Conservation (phyloP, 2,329 filamentous ascomycete genomes). For the Cyphellophora attinorum region DNA sequence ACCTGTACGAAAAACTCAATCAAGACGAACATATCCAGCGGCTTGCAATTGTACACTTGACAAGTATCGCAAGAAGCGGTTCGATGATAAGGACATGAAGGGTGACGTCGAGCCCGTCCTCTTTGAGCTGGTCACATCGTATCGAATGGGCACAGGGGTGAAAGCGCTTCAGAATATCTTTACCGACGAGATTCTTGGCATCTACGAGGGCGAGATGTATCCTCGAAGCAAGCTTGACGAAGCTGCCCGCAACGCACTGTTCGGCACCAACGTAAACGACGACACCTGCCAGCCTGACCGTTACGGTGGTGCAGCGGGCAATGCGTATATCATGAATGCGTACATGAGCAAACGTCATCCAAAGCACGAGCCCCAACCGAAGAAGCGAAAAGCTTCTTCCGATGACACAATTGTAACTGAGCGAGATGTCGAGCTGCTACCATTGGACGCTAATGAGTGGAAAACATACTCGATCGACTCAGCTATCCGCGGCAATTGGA, state of each 20-base stretch:
- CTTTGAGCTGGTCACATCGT: constrained; percentile 10
- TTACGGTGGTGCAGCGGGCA: not conserved
- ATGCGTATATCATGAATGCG: not conserved
- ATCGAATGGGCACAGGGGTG: constrained; percentile 8
- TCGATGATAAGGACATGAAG: no score
- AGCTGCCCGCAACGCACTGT: not conserved
- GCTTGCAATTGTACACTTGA: constrained; percentile 8
- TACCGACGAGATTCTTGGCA: constrained; percentile 5
- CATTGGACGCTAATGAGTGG: not conserved
- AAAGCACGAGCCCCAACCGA: not conserved
- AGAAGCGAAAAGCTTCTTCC: not conserved
- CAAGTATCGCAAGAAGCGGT: constrained; percentile 3
- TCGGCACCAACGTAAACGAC: not conserved
- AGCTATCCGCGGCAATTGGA: not conserved
- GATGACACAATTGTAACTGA: not conserved
- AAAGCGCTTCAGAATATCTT: constrained; percentile 12
- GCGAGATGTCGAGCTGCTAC: not conserved
- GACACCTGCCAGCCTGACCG: no score
- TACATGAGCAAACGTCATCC: not conserved
- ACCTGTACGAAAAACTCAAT: constrained; percentile 2
- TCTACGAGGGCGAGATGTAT: constrained; percentile 16
- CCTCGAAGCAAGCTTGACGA: not conserved
- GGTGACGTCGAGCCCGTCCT: constrained; percentile 2
- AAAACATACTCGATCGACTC: not conserved
- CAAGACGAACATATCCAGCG: not conserved